Evolutionary conservation across 2,329 filamentous ascomycete species (phyloP).

Genomic region (Hymenoscyphus fructigenus): DNA sequence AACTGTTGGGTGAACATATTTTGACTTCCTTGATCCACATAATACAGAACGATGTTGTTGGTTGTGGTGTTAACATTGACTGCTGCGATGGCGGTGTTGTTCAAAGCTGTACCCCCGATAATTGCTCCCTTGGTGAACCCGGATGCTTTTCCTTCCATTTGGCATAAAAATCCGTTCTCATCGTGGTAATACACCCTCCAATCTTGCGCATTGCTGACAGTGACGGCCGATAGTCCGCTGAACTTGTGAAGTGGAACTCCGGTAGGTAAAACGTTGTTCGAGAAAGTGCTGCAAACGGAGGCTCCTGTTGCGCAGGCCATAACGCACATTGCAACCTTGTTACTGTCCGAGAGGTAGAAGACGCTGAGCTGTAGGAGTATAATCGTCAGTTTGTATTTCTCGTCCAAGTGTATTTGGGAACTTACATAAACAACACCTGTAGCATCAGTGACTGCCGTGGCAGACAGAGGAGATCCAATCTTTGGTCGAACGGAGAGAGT

Average conservation of each 20-base stretch:
- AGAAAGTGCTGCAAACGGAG: constrained; percentile 22
- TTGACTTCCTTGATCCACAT: constrained; percentile 20
- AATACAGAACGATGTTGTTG: constrained; percentile 29
- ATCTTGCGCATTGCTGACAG: constrained; percentile 26
- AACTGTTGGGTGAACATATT: constrained; percentile 23
- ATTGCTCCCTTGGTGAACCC: constrained; percentile 23
- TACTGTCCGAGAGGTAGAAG: constrained; percentile 26
- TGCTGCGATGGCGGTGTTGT: constrained; percentile 23
- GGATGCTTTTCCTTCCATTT: constrained; percentile 23
- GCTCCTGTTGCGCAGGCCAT: constrained; percentile 23
- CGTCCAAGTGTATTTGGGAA: neutral
- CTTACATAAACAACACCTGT: constrained; percentile 26
- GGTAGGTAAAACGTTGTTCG: constrained; percentile 19
- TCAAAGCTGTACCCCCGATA: constrained; percentile 24
- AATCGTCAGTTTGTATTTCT: neutral
- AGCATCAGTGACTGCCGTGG: constrained; percentile 25
- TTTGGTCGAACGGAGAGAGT: constrained; percentile 21
- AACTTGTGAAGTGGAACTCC: constrained; percentile 16
- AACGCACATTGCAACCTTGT: constrained; percentile 25
- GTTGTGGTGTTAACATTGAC: constrained; percentile 27
- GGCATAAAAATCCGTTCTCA: constrained; percentile 19
- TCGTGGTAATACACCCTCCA: constrained; percentile 30
- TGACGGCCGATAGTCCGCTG: constrained; percentile 27
- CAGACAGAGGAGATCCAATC: constrained; percentile 24
- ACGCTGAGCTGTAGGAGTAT: constrained; percentile 21